Conservation (phyloP, 2,329 filamentous ascomycete genomes). For the Aureobasidium sp. region DNA sequence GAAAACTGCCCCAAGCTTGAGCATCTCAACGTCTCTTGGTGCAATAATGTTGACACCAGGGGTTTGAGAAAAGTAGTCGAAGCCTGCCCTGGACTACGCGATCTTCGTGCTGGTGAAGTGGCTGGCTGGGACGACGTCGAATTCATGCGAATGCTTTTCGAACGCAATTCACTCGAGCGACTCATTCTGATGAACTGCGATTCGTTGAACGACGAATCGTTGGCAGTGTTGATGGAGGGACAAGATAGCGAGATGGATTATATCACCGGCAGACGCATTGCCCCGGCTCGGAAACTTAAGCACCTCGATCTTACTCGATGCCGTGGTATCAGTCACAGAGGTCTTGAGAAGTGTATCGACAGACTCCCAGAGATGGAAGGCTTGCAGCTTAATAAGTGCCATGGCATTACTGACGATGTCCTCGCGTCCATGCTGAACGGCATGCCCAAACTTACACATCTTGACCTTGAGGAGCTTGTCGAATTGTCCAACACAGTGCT, state of each 20-base stretch:
- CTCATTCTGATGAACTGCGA: slow-evolving; percentile 72
- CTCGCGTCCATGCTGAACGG: slow-evolving; percentile 66
- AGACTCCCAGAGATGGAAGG: slow-evolving; percentile 74
- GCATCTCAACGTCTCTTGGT: slow-evolving; percentile 86
- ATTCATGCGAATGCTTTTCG: slow-evolving; percentile 66
- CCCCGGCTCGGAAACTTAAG: slow-evolving; percentile 67
- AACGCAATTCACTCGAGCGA: slow-evolving; percentile 73
- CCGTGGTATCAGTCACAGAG: slow-evolving; percentile 59
- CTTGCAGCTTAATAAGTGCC: slow-evolving; percentile 72
- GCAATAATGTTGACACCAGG: slow-evolving; percentile 69
- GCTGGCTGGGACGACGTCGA: slow-evolving; percentile 66
- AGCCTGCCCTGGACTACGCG: slow-evolving; percentile 63
- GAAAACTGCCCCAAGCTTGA: slow-evolving; percentile 75
- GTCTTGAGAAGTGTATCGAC: slow-evolving; percentile 62
- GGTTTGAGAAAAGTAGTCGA: slow-evolving; percentile 67
- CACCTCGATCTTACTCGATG: slow-evolving; percentile 83
- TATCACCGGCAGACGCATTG: slow-evolving; percentile 65
- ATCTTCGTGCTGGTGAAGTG: slow-evolving; percentile 76
- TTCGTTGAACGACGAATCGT: slow-evolving; percentile 65
- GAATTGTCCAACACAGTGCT: slow-evolving; percentile 68
- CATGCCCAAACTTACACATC: slow-evolving; percentile 67
- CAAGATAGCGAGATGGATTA: slow-evolving; percentile 69
- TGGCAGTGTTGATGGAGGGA: slow-evolving; percentile 69
- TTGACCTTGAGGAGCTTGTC: slow-evolving; percentile 82
- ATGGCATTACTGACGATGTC: slow-evolving; percentile 62